Percentiles rank a stretch among this genome's conserved stretches.
These are phyloP conservation scores for Alloascoidea africana DNA, from an alignment of 805 yeast genomes.

Conservation along the genomic window DNA sequence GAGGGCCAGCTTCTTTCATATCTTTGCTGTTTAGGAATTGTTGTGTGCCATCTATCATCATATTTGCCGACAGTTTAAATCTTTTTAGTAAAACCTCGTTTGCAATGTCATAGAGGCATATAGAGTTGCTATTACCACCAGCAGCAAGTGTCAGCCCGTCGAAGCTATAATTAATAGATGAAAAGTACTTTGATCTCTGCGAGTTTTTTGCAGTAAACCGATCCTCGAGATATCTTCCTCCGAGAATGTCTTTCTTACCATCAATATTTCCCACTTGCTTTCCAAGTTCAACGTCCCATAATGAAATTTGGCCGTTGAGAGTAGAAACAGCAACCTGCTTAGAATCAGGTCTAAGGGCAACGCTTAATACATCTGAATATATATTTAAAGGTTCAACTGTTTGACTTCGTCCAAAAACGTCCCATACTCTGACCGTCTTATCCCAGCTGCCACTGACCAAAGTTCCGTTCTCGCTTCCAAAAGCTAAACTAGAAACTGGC, in stretches of 20 bases:
- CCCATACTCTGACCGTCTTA: constrained; percentile 87
- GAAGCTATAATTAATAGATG: constrained; percentile 68
- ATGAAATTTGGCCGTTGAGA: constrained; percentile 71
- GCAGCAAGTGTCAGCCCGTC: constrained; percentile 85
- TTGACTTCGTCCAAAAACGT: constrained; percentile 73
- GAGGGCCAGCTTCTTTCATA: constrained; percentile 79
- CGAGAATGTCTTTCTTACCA: constrained; percentile 71
- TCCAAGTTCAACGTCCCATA: constrained; percentile 74
- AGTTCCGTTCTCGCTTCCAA: constrained; percentile 62
- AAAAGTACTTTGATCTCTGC: constrained; percentile 70
- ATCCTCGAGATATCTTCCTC: constrained; percentile 75
- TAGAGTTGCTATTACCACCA: constrained; percentile 84
- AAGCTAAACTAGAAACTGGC: constrained; percentile 77
- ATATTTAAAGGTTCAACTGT: constrained; percentile 85
- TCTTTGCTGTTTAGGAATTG: constrained; percentile 63
- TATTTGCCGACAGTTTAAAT: constrained; percentile 75
- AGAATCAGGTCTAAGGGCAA: constrained; percentile 87
- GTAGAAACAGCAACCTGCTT: constrained; percentile 80
- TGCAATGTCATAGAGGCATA: constrained; percentile 80
- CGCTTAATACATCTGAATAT: constrained; percentile 66
- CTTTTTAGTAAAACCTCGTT: constrained; percentile 76
- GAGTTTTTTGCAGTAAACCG: constrained; percentile 71
- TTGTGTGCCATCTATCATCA: constrained; percentile 82
- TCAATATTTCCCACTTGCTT: constrained; percentile 75
- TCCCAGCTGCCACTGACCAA: constrained; percentile 96